phyloP scores from a whole-genome alignment of 1,284 basidiomycete genomes.

The Rhizoctonia solani region DNA sequence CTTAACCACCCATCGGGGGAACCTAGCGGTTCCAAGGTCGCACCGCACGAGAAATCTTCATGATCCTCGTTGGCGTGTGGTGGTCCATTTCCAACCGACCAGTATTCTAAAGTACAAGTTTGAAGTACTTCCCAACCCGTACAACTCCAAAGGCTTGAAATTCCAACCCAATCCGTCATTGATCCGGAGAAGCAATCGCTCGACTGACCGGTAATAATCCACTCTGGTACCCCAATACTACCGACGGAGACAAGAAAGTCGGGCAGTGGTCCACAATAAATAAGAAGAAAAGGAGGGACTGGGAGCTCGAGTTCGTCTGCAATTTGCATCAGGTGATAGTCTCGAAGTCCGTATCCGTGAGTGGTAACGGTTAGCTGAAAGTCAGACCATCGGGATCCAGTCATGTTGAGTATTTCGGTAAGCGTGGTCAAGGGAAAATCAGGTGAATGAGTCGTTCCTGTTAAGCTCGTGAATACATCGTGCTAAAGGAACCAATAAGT shows the following conservation, averaged over 20 bases:
- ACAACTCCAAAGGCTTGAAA: slow-evolving; percentile 21
- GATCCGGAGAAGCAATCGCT: slow-evolving; percentile 7
- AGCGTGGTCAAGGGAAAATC: slow-evolving; percentile 23
- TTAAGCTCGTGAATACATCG: slow-evolving; percentile 21
- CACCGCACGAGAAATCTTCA: background rate
- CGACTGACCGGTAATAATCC: background rate
- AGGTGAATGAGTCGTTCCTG: background rate
- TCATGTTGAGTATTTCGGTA: slow-evolving; percentile 16
- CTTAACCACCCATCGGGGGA: slow-evolving; percentile 17
- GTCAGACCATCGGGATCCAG: background rate
- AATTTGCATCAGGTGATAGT: slow-evolving; percentile 32
- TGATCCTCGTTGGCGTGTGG: background rate
- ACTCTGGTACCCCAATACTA: slow-evolving; percentile 13
- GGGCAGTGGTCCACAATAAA: slow-evolving; percentile 2
- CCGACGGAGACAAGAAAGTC: slow-evolving; percentile 9
- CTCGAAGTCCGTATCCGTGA: background rate
- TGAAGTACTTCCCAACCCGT: slow-evolving; percentile 24
- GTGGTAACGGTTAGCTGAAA: slow-evolving; percentile 1
- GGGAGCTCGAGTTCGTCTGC: slow-evolving; percentile 10
- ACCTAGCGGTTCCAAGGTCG: background rate
- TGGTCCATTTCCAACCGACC: background rate
- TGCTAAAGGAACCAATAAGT: background rate
- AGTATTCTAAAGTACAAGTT: slow-evolving; percentile 7
- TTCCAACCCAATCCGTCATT: background rate
- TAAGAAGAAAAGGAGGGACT: slow-evolving; percentile 14